phyloP scores from a whole-genome alignment of 2,329 filamentous ascomycete species.

The Calonectria crousiana region DNA sequence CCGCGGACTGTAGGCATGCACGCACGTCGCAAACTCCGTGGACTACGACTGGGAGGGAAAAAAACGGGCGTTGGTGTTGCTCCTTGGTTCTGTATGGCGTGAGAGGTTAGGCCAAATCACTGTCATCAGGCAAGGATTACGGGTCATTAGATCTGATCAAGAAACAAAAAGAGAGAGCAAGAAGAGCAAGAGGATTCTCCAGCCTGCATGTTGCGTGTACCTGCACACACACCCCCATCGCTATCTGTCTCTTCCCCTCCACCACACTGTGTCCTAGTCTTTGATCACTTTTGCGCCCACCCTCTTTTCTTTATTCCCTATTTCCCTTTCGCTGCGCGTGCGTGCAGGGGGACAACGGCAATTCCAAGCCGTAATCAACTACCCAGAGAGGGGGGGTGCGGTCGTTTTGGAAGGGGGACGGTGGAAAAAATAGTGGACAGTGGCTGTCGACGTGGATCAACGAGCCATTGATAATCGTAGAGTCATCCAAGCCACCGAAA shows the following conservation, averaged over 20 bases:
- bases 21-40: conserved; percentile 6
- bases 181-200: neutral
- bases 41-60: neutral
- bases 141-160: neutral
- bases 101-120: conserved; percentile 14
- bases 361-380: conserved; percentile 10
- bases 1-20: conserved; percentile 19
- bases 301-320: neutral
- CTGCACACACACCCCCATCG: neutral
- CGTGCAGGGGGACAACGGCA: conserved; percentile 17
- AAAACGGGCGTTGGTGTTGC: neutral
- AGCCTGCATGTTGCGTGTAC: neutral
- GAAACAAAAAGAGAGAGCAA: neutral
- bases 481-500: neutral
- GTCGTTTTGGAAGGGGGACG: neutral
- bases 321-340: neutral
- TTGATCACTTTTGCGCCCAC: neutral
- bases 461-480: neutral
- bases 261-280: neutral
- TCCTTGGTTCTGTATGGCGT: conserved; percentile 8
- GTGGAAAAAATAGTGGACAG: neutral
- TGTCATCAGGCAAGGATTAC: neutral
- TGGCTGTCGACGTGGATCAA: neutral
- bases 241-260: neutral
- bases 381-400: neutral